phyloP scores from a whole-genome alignment of 306 rosid species.

The Vicia villosa region DNA sequence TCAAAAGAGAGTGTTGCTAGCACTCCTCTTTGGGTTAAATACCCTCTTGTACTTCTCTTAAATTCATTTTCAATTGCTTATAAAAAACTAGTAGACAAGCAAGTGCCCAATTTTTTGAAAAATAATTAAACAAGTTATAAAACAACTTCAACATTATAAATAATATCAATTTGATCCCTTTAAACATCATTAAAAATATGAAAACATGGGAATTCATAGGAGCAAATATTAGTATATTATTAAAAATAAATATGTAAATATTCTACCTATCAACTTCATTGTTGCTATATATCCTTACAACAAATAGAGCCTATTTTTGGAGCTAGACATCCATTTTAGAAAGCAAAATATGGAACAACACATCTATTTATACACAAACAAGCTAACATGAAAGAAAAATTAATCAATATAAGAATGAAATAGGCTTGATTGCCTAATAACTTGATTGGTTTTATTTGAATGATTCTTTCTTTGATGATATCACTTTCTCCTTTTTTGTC shows the following conservation, averaged over 20 bases:
- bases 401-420: neutral
- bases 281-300: neutral
- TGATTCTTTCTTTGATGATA: neutral
- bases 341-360: slow-evolving; percentile 15
- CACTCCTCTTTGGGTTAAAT: no score
- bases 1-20: no score
- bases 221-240: neutral
- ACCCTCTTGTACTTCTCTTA: no score
- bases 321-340: neutral
- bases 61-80: no score
- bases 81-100: no score
- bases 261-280: neutral
- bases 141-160: no score
- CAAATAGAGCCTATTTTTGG: neutral
- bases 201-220: neutral
- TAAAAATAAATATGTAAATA: neutral
- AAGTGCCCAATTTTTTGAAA: no score
- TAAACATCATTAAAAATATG: neutral
- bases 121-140: no score
- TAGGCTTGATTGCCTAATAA: slow-evolving; percentile 4
- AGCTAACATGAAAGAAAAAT: neutral
- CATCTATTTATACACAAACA: slow-evolving; percentile 15
- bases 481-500: neutral
- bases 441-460: neutral
- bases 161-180: neutral